Conservation (phyloP, 805 yeast genomes). For the Grigorovia humatica region DNA sequence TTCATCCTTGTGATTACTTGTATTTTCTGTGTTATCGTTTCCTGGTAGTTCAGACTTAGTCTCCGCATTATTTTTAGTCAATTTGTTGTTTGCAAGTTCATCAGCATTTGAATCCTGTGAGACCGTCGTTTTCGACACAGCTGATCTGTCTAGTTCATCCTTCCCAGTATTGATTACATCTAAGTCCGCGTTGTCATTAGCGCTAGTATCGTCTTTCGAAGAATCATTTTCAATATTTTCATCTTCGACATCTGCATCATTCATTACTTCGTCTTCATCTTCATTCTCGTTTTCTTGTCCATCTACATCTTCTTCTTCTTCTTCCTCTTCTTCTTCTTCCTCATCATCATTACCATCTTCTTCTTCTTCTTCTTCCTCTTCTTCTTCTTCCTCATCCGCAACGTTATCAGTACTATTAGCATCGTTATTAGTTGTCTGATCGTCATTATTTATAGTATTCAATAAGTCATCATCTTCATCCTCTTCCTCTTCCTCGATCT, state of each 20-base stretch:
- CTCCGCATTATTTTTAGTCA: slow-evolving; percentile 3
- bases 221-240: background rate
- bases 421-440: slow-evolving; percentile 14
- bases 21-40: slow-evolving; percentile 14
- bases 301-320: slow-evolving; percentile 6
- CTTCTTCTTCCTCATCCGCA: slow-evolving; percentile 10
- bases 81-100: slow-evolving; percentile 11
- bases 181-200: slow-evolving; percentile 17
- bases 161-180: slow-evolving; percentile 16
- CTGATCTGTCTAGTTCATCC: slow-evolving; percentile 6
- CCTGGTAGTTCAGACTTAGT: background rate
- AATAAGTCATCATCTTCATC: slow-evolving; percentile 18
- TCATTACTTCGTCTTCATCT: slow-evolving; percentile 14
- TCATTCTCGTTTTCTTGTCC: slow-evolving; percentile 14
- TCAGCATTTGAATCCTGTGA: too few species aligned
- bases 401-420: slow-evolving; percentile 9
- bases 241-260: slow-evolving; percentile 4
- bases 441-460: slow-evolving; percentile 9
- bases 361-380: slow-evolving; percentile 19
- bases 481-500: slow-evolving; percentile 21
- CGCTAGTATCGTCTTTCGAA: slow-evolving; percentile 5
- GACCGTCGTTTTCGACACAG: too few species aligned
- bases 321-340: slow-evolving; percentile 17
- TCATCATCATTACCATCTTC: slow-evolving; percentile 16
- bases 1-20: background rate